phyloP scores from a whole-genome alignment of 371 early-diverging fungal species.

The Apophysomyces variabilis region DNA sequence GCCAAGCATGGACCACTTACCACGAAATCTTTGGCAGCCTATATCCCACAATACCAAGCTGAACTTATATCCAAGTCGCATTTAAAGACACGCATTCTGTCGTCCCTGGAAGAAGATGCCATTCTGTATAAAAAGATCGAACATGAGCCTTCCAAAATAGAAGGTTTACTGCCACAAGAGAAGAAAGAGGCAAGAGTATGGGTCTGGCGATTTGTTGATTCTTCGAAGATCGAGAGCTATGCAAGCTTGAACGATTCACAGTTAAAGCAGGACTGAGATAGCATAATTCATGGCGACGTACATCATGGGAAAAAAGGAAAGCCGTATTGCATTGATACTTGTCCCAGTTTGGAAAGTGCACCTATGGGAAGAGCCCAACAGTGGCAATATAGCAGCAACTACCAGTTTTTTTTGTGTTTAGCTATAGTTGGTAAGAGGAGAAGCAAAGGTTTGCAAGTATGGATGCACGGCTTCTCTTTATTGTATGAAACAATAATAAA shows the following conservation, averaged over 20 bases:
- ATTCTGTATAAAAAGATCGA: slow-evolving; percentile 30
- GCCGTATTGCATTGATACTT: not conserved
- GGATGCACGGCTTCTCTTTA: not conserved
- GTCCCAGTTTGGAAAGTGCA: slow-evolving; percentile 7
- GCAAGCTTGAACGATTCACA: not conserved
- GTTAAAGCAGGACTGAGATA: not conserved
- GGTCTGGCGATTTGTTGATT: slow-evolving; percentile 31
- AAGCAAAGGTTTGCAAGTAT: not conserved
- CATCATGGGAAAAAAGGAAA: too few relatives aligned
- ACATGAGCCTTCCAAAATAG: slow-evolving; percentile 17
- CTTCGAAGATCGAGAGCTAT: slow-evolving; percentile 20
- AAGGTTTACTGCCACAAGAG: slow-evolving; percentile 14
- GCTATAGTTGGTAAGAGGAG: slow-evolving; percentile 1
- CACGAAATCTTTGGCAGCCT: slow-evolving; percentile 27
- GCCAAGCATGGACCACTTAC: slow-evolving; percentile 49
- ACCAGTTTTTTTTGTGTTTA: not conserved
- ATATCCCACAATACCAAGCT: slow-evolving; percentile 27
- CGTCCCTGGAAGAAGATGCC: slow-evolving; percentile 29
- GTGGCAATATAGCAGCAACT: not conserved
- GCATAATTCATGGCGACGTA: too few relatives aligned
- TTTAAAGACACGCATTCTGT: slow-evolving; percentile 38
- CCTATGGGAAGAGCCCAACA: slow-evolving; percentile 4
- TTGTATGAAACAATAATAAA: too few relatives aligned
- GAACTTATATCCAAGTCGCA: slow-evolving; percentile 39
- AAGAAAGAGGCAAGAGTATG: slow-evolving; percentile 22